Evolutionary conservation across 306 rosid species (phyloP).

Genomic region (Castanea crenata): DNA sequence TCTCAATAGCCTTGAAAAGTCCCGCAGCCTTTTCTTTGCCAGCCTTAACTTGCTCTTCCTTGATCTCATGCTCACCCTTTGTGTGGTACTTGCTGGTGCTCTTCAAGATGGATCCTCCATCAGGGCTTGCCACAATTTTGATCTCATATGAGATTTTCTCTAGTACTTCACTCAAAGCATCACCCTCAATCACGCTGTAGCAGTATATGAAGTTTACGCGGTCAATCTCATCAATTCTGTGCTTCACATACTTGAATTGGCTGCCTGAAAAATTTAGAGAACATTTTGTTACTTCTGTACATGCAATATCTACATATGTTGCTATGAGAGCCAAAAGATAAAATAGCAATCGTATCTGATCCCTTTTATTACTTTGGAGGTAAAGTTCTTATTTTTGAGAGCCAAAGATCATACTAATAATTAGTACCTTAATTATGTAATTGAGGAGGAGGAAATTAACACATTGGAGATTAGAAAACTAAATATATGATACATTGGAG

Average conservation of each 20-base stretch:
- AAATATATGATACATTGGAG: too few species aligned
- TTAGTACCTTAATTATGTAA: too few species aligned
- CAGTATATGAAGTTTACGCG: slow-evolving; percentile 28
- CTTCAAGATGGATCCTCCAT: slow-evolving; percentile 36
- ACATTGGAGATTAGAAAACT: neutral
- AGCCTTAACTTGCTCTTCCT: slow-evolving; percentile 34
- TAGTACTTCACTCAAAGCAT: slow-evolving; percentile 26
- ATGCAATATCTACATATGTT: too few species aligned
- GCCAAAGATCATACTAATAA: too few species aligned
- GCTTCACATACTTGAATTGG: slow-evolving; percentile 32
- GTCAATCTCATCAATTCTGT: slow-evolving; percentile 48
- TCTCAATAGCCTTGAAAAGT: slow-evolving; percentile 33
- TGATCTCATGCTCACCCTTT: slow-evolving; percentile 22
- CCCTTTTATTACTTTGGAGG: too few species aligned
- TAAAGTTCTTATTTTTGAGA: too few species aligned
- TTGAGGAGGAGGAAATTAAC: too few species aligned
- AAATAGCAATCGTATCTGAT: too few species aligned
- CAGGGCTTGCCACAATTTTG: slow-evolving; percentile 26
- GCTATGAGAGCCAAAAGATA: too few species aligned
- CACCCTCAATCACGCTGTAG: slow-evolving; percentile 50
- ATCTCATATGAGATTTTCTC: slow-evolving; percentile 46
- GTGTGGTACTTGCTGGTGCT: slow-evolving; percentile 25
- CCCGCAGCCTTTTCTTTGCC: slow-evolving; percentile 34
- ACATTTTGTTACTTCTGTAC: neutral
- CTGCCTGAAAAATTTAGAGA: slow-evolving; percentile 9